These are phyloP conservation scores for Tetrapisispora iriomotensis DNA, from an alignment of 805 yeast species.

Conservation along the genomic window DNA sequence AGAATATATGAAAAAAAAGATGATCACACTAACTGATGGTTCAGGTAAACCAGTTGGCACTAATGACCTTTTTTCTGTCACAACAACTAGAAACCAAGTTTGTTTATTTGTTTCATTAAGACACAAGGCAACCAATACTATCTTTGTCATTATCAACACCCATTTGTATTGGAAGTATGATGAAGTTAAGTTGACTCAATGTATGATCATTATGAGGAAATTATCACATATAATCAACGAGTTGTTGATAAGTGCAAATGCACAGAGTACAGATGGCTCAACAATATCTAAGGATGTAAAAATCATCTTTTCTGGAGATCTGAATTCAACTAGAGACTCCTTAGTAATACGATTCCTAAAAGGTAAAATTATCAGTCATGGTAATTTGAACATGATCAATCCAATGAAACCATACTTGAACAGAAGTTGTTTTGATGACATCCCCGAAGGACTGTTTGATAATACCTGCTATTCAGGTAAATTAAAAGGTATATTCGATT, in stretches of 20 bases:
- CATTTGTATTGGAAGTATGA: constrained; percentile 53
- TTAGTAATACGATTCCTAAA: constrained; percentile 38
- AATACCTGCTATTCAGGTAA: constrained; percentile 41
- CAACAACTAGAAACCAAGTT: constrained; percentile 45
- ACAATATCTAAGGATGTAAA: constrained; percentile 21
- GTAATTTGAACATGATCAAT: constrained; percentile 21
- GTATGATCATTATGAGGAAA: constrained; percentile 35
- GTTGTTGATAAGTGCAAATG: constrained; percentile 13
- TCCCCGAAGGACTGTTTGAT: constrained; percentile 25
- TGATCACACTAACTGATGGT: constrained; percentile 23
- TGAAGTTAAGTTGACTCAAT: constrained; percentile 47
- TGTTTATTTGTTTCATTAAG: constrained; percentile 41
- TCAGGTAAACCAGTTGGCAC: constrained; percentile 22
- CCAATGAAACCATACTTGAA: constrained; percentile 27
- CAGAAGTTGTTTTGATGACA: constrained; percentile 27
- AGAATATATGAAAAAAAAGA: constrained; percentile 16
- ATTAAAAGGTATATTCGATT: constrained; percentile 45
- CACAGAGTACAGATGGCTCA: constrained; percentile 5
- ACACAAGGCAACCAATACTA: constrained; percentile 34
- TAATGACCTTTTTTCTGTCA: constrained; percentile 25
- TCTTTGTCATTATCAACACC: constrained; percentile 44
- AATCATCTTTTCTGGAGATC: constrained; percentile 46
- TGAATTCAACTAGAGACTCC: constrained; percentile 43
- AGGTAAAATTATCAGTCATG: constrained; percentile 25
- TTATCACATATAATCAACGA: constrained; percentile 21